Base-by-base conservation (phyloP, 371 early-diverging fungal genomes). In the Lichtheimia corymbifera region DNA sequence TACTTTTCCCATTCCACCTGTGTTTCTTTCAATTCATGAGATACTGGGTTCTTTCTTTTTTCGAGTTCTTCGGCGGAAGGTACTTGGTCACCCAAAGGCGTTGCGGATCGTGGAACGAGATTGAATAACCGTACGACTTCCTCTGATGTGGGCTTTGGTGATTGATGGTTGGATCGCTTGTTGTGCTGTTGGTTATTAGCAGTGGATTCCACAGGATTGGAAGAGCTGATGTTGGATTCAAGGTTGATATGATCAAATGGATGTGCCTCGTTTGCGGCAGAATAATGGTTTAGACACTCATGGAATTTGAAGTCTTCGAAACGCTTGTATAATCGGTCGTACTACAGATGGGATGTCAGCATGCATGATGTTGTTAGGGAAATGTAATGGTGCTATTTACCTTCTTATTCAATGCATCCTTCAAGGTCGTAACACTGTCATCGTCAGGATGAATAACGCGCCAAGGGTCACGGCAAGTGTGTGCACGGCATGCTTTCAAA, bases 391-490 rank as follows among this genome's bases (percentile, higher is more conserved):
- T 12, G 11, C 49, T 15, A 5, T 5, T 22, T 59, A 69, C 70
- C 65, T 68, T 68, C 20, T 54, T 25, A 25, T 72, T 40, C 22
- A 81, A 47, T 3, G 82, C 76, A 41, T 76, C 75, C 1, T 61
- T 44, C 28, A 71, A 51, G 7, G 68, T 70, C 51, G 61, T 67
- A 17, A 76, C 72, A 35, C 52, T 47, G 12, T 40, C 22, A 28
- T 73, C 66, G 5, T 62, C 58, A 24, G 70, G 69, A 67, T 83
- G 85, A 17, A 88, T 66, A 2, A 73, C 65, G 0, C 65, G 59
- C 86, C 86, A 88, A n/a, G 88, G 88, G 44, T 85, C 70, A 30
- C 83, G 81, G 60, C 88, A 88, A 1, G 74, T 74, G 2, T 74
- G 73, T 0, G 83, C 85, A 27, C 82, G 76, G 63, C 88, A 88